Conservation (phyloP, 345 rosid genomes). For the Euphorbia pulcherrima region DNA sequence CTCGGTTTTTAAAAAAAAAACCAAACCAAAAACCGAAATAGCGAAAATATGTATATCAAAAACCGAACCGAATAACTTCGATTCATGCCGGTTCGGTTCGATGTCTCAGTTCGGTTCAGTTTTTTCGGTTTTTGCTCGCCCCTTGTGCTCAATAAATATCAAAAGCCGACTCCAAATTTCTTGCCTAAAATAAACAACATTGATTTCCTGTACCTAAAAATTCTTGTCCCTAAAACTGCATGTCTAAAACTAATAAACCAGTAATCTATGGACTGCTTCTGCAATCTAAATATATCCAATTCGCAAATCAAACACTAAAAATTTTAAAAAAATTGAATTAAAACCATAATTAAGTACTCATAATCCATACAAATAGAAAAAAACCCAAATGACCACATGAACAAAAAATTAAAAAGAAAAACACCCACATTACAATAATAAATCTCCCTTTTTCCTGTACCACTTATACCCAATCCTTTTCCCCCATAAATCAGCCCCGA, state of each 20-base stretch:
- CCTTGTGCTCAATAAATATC: neutral
- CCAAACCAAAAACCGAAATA: too few relatives aligned
- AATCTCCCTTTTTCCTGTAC: conserved; percentile 47
- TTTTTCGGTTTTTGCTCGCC: too few relatives aligned
- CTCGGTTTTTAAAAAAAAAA: too few relatives aligned
- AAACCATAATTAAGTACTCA: neutral
- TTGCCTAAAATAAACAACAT: neutral
- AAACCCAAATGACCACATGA: conserved; percentile 7
- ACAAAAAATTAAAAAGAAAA: neutral
- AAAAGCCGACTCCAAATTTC: neutral
- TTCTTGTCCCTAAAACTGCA: neutral
- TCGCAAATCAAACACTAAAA: neutral
- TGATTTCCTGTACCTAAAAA: neutral
- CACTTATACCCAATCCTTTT: conserved; percentile 32
- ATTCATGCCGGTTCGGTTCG: too few relatives aligned
- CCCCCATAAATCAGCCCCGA: conserved; percentile 17
- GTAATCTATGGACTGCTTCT: too few relatives aligned
- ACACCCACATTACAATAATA: conserved; percentile 28
- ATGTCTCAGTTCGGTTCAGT: too few relatives aligned
- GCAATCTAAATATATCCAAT: too few relatives aligned
- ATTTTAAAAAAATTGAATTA: neutral
- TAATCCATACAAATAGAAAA: neutral
- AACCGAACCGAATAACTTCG: too few relatives aligned
- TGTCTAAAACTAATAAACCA: neutral
- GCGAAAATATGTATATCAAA: too few relatives aligned